Base-by-base conservation (phyloP, 2,329 filamentous ascomycete genomes). In the Chaetomium strumarium region DNA sequence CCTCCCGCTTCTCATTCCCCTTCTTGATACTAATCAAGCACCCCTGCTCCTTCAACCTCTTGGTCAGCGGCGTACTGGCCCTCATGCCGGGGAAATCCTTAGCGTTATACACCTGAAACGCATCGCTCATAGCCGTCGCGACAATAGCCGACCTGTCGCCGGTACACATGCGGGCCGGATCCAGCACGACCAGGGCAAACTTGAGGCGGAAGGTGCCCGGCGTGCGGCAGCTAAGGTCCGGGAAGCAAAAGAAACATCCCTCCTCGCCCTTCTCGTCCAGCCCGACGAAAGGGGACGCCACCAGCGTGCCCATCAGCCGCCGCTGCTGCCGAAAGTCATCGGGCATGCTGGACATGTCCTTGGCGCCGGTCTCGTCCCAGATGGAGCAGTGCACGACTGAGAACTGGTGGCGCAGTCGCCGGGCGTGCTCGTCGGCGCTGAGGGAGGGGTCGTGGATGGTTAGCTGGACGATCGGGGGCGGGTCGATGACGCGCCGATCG, bases 41-140 rank as follows among this genome's bases (percentile, higher is more conserved):
- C 4, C 88, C 88, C 69, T 92, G 88, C 62, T 86, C 77, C 67
- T 89, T 88, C 52, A 93, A 72, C 31, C 79, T 76, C 66, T 87
- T 87, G 1, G 88, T 88, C 36, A 93, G 70, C 16, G 78, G 74
- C 24, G 86, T 90, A 66, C 86, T 90, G 1, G 86, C 83, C 52
- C 84, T 77, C 88, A 93, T 93, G 6, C 88, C 88, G 0, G 87
- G 86, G 55, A 93, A 93, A 64, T 92, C 88, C 66, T 92, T 93
- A 40, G 88, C 88, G 40, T 85, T 90, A 67, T 86, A 91, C 8
- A 91, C 88, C 12, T 80, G 83, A 64, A 93, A 91, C n/a, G 83
- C 72, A 14, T 88, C 81, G 63, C 83, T 89, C 69, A 83, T 77
- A 14, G 70, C 72, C 17, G 72, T 72, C 9, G 73, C 74, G n/a